A percentile compares a stretch with the other conserved stretches of the same genome.
These are phyloP conservation scores for Cyberlindnera sargentensis DNA, from an alignment of 805 yeast species.

Conservation along the genomic window DNA sequence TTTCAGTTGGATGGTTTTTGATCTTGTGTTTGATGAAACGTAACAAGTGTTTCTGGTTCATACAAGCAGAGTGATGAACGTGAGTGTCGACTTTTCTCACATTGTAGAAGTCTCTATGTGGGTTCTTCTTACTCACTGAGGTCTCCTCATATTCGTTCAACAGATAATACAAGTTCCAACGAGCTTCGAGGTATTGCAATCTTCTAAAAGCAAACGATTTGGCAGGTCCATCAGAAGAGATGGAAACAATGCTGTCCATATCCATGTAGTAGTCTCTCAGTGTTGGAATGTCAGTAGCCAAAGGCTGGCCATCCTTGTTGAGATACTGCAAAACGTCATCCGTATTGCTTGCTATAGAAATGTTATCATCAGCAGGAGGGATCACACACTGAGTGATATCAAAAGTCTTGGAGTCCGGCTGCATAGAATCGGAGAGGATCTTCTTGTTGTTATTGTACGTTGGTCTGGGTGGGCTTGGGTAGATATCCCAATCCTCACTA, in stretches of 20 bases:
- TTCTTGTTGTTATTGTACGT: slow-evolving; percentile 74
- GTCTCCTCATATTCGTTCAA: slow-evolving; percentile 91
- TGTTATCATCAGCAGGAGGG: slow-evolving; percentile 41
- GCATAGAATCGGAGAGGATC: slow-evolving; percentile 33
- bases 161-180: slow-evolving; percentile 86
- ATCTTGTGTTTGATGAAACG: slow-evolving; percentile 93
- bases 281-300: slow-evolving; percentile 63
- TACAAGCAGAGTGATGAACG: slow-evolving; percentile 98
- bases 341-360: slow-evolving; percentile 40
- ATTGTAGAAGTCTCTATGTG: slow-evolving; percentile 95
- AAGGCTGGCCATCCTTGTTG: slow-evolving; percentile 27
- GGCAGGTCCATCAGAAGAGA: slow-evolving; percentile 92
- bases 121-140: slow-evolving; percentile 82
- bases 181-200: slow-evolving; percentile 89
- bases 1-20: slow-evolving; percentile 78
- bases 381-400: slow-evolving; percentile 35
- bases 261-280: slow-evolving; percentile 82
- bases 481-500: slow-evolving; percentile 61
- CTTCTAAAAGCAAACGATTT: slow-evolving; percentile 94
- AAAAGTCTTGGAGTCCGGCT: slow-evolving; percentile 37
- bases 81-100: slow-evolving; percentile 97
- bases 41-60: slow-evolving; percentile 95
- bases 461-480: slow-evolving; percentile 93
- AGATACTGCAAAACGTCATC: slow-evolving; percentile 69
- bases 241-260: slow-evolving; percentile 60